Evolutionary conservation across 768 basidiomycete genomes (phyloP), one percentile per base, ranked within the genome.

Genomic region (Boletus reticulatus): DNA sequence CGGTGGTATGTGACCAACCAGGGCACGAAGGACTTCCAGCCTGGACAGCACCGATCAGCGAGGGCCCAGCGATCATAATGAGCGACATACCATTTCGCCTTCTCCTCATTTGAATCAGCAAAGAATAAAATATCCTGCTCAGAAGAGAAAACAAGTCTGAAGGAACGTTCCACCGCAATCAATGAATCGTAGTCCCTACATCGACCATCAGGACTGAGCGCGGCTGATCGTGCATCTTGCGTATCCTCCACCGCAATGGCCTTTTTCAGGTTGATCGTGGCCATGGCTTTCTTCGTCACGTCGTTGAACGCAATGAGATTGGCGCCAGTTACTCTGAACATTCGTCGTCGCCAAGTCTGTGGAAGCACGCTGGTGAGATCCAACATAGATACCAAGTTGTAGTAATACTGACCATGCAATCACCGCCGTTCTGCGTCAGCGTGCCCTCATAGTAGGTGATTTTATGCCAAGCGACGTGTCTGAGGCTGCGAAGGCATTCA

Each of bases 381-480:
- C 29, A 38, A 42, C 27, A 42, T n/a, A 24, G 43, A 38, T 24
- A 10, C 6, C 12, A n/a, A 43, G 37, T 12, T 4, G 20, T 24
- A 27, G 24, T 14, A 5, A 19, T 31, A 77, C 91, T 68, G 72
- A 97, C 95, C 58, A 76, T 79, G 68, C 94, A 97, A 68, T 96
- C 96, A 11, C 95, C 96, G 16, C 96, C 96, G 59, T 80, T 84
- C 76, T 98, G 96, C 14, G 96, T 98, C 60, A 98, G 72, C 0
- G 85, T 87, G 27, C 96, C 94, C 71, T 97, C 90, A 72, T 91
- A 92, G 72, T 96, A 95, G 20, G 93, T 92, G 60, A 88, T 82
- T 75, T 95, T 94, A 66, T 96, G 94, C 94, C 94, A 97, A 37
- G 88, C 87, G 53, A 93, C 86, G 64, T 95, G 89, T 56, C 92